These are phyloP conservation scores for Phaeosphaeria sp. DNA, from an alignment of 2,329 filamentous ascomycete genomes.

Conservation along the genomic window DNA sequence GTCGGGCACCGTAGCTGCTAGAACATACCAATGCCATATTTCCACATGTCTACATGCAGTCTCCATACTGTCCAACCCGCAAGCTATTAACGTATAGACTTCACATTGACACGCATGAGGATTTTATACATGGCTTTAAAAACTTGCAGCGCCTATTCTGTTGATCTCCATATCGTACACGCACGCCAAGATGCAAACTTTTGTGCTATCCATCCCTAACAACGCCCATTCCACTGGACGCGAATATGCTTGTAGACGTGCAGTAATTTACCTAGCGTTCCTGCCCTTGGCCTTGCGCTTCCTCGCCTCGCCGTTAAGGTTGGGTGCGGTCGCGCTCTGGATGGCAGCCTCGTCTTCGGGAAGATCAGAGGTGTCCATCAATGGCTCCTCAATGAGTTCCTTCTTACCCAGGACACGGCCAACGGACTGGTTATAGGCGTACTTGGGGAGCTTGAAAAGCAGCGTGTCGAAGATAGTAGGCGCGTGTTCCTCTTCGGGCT, in stretches of 20 bases:
- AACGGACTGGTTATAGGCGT: conserved; percentile 64
- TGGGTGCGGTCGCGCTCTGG: conserved; percentile 51
- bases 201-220: background rate
- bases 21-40: background rate
- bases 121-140: background rate
- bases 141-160: background rate
- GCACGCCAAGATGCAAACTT: background rate
- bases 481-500: conserved; percentile 79
- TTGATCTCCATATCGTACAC: background rate
- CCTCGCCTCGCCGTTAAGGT: conserved; percentile 54
- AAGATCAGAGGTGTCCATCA: conserved; percentile 45
- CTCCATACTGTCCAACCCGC: background rate
- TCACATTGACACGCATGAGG: background rate
- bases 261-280: conserved; percentile 26
- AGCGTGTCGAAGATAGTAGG: conserved; percentile 85
- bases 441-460: conserved; percentile 78
- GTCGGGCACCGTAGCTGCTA: background rate
- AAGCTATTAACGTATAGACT: background rate
- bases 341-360: conserved; percentile 49
- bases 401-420: conserved; percentile 52
- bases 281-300: conserved; percentile 46
- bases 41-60: background rate
- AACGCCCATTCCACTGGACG: background rate
- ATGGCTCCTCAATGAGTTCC: conserved; percentile 42
- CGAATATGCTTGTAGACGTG: background rate